Base-by-base conservation (phyloP, 768 basidiomycete genomes). In the Termitomyces sp. region DNA sequence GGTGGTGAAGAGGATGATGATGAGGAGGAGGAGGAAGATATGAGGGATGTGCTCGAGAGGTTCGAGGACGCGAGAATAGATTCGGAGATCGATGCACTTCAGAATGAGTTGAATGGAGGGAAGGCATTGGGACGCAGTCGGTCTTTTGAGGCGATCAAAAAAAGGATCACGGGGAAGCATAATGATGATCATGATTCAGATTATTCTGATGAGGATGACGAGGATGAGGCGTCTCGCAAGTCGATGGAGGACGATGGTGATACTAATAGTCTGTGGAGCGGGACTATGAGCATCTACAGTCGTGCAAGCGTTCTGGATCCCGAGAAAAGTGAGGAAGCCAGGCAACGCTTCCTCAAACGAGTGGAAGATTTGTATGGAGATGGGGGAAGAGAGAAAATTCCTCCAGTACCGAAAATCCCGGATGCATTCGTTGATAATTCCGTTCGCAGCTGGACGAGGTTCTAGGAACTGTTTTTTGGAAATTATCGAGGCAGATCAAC, bases 331-430 rank as follows among this genome's bases (percentile, higher is more conserved):
- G 76, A 74, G 62, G 67, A 73, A 62, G 73, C 76, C 50, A 68
- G 83, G 55, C 75, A 76, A 37, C 65, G 77, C 62, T 79, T 86
- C 59, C 70, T 85, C 50, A 63, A 70, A 57, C 69, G 78, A 33
- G 80, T 86, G 15, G 80, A 79, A 64, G 77, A 70, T 52, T 79
- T 84, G 79, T 75, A 79, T 63, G 75, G 72, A 50, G 66, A 69
- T 37, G 68, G 66, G 49, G 73, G 73, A 31, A 63, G 69, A 55
- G 73, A 73, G 56, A 63, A 66, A 52, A 62, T 76, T 15, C 78
- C 78, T 35, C 79, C 79, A 33, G 77, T 81, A 35, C 80, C 79
- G 9, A 71, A 68, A 62, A 57, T 79, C 37, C 75, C 76, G 33
- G 67, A 71, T 28, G 69, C 63, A 23, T 69, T 70, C 56, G 62